Conservation (phyloP, 345 rosid species). For the Camelina neglecta region DNA sequence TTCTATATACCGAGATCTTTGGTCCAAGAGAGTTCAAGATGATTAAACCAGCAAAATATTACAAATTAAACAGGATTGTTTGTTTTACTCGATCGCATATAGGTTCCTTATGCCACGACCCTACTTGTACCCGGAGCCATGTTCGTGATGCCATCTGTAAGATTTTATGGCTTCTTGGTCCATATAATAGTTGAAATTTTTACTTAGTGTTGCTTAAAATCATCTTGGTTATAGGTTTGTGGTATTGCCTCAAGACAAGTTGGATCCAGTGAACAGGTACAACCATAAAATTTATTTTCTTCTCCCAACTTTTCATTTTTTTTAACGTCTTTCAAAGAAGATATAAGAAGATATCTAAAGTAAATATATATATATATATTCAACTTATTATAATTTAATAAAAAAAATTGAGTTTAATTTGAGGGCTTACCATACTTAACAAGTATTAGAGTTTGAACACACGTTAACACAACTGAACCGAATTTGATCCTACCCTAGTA, state of each 20-base stretch:
- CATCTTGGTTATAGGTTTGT: slow-evolving; percentile 18
- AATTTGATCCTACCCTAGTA: neutral
- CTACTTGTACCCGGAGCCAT: slow-evolving; percentile 43
- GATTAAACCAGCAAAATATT: neutral
- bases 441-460: neutral
- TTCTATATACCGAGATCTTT: neutral
- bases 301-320: neutral
- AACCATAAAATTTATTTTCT: neutral
- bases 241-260: slow-evolving; percentile 85
- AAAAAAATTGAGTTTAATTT: too few relatives aligned
- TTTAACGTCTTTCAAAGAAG: neutral
- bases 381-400: too few relatives aligned
- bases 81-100: slow-evolving; percentile 20
- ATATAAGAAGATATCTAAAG: neutral
- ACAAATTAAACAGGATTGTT: neutral
- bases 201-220: too few relatives aligned
- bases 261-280: slow-evolving; percentile 75
- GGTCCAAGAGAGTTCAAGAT: neutral
- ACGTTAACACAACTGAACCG: neutral
- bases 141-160: slow-evolving; percentile 66
- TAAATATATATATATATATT: too few relatives aligned
- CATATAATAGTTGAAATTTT: neutral
- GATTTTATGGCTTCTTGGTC: slow-evolving; percentile 29
- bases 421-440: neutral
- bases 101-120: slow-evolving; percentile 78